These are phyloP conservation scores for Synchytrium microbalum DNA, from an alignment of 371 early-diverging fungal species.

Conservation along the genomic window DNA sequence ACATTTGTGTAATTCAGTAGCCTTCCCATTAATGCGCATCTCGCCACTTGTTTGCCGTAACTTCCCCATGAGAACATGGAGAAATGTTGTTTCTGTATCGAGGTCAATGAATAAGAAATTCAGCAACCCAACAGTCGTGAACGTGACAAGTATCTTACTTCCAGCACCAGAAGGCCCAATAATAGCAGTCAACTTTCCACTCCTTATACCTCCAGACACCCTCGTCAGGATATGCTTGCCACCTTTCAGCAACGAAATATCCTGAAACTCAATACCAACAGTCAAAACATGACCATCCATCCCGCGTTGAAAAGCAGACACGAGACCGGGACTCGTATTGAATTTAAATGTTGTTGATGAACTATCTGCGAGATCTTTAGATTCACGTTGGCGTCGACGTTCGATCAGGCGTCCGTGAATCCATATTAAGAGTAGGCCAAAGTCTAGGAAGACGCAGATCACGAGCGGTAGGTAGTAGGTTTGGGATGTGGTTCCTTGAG, in stretches of 20 bases:
- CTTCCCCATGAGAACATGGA: constrained; percentile 43
- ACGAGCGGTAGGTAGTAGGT: constrained; percentile 16
- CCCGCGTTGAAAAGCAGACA: background rate
- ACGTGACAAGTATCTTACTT: background rate
- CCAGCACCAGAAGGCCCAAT: constrained; percentile 14
- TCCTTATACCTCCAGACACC: constrained; percentile 10
- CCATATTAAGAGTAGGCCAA: background rate
- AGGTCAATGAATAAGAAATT: background rate
- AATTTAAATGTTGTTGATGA: background rate
- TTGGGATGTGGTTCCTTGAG: constrained; percentile 11
- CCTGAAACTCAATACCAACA: constrained; percentile 8
- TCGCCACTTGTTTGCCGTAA: constrained; percentile 41
- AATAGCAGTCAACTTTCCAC: constrained; percentile 8
- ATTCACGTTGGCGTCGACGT: background rate
- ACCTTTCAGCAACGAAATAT: constrained; percentile 7
- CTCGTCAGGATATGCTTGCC: constrained; percentile 21
- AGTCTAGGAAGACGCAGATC: constrained; percentile 7
- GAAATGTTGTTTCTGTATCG: constrained; percentile 23
- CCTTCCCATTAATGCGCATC: constrained; percentile 53
- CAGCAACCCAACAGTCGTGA: background rate
- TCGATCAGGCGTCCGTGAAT: background rate
- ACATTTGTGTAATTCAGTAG: constrained; percentile 47
- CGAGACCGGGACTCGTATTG: constrained; percentile 18
- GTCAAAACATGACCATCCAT: background rate
- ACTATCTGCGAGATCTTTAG: constrained; percentile 20